Evolutionary conservation across 208 protist genomes (phyloP).

Genomic region (Trypanosoma theileri): DNA sequence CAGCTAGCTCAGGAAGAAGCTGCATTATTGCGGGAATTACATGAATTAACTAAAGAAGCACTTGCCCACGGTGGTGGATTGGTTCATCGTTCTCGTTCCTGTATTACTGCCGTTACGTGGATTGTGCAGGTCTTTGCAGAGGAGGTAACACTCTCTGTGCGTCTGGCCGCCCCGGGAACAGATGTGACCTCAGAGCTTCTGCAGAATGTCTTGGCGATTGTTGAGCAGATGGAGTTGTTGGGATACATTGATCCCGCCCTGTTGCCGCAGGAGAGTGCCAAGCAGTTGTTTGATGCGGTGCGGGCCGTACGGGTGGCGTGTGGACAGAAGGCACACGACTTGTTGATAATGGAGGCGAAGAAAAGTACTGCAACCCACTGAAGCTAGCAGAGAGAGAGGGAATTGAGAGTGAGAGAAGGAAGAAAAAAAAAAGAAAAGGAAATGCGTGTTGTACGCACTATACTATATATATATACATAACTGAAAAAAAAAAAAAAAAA

Average conservation of each 20-base stretch:
- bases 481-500: too few species aligned
- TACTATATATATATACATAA: too few species aligned
- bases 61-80: slow-evolving; percentile 51
- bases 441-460: neutral
- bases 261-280: slow-evolving; percentile 45
- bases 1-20: slow-evolving; percentile 67
- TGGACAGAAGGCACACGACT: slow-evolving; percentile 48
- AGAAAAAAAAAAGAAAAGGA: neutral
- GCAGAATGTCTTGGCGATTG: slow-evolving; percentile 52
- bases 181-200: slow-evolving; percentile 23
- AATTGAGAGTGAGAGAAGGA: neutral
- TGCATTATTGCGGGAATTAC: slow-evolving; percentile 39
- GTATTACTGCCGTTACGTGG: slow-evolving; percentile 49
- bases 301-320: slow-evolving; percentile 60
- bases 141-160: slow-evolving; percentile 52
- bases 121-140: slow-evolving; percentile 54
- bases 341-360: slow-evolving; percentile 35
- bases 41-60: slow-evolving; percentile 31
- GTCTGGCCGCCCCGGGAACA: slow-evolving; percentile 25
- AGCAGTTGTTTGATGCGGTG: slow-evolving; percentile 50
- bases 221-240: slow-evolving; percentile 55
- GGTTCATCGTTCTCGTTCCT: slow-evolving; percentile 44
- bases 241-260: slow-evolving; percentile 56
- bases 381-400: neutral
- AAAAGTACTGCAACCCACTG: slow-evolving; percentile 1